Percentiles rank a stretch among this genome's conserved stretches.
Evolutionary conservation across 2,329 filamentous ascomycete species (phyloP).

Genomic region (Fusarium miscanthi): DNA sequence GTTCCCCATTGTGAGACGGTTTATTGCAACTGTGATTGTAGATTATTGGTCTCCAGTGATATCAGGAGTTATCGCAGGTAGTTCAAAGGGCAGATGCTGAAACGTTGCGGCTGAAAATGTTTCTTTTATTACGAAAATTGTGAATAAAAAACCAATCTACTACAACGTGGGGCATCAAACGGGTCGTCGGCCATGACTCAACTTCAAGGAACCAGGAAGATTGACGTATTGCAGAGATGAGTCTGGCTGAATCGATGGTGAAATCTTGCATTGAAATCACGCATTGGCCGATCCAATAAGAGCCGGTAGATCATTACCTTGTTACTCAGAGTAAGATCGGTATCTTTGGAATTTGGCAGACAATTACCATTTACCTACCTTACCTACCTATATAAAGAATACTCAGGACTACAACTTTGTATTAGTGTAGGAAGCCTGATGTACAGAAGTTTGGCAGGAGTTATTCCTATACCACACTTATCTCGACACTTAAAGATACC

Average conservation of each 20-base stretch:
- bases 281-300: conserved; percentile 15
- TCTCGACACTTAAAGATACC: not conserved
- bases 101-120: not conserved
- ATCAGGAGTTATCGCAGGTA: not conserved
- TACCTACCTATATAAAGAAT: not conserved
- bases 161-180: conserved; percentile 3
- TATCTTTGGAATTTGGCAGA: not conserved
- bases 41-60: not conserved
- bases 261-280: conserved; percentile 34
- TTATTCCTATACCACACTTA: not conserved
- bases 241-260: conserved; percentile 29
- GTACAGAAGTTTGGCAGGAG: not conserved
- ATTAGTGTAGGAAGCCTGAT: not conserved
- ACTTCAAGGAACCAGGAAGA: conserved; percentile 4
- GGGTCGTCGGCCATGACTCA: conserved; percentile 13
- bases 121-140: not conserved
- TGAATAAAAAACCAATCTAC: not conserved
- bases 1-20: not conserved
- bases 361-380: not conserved
- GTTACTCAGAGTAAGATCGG: not conserved
- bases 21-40: no score
- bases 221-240: conserved; percentile 8
- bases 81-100: not conserved
- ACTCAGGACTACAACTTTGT: not conserved
- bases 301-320: conserved; percentile 10